These are phyloP conservation scores for Fonsecaea nubica DNA, from an alignment of 2,329 filamentous ascomycete genomes.

Conservation along the genomic window DNA sequence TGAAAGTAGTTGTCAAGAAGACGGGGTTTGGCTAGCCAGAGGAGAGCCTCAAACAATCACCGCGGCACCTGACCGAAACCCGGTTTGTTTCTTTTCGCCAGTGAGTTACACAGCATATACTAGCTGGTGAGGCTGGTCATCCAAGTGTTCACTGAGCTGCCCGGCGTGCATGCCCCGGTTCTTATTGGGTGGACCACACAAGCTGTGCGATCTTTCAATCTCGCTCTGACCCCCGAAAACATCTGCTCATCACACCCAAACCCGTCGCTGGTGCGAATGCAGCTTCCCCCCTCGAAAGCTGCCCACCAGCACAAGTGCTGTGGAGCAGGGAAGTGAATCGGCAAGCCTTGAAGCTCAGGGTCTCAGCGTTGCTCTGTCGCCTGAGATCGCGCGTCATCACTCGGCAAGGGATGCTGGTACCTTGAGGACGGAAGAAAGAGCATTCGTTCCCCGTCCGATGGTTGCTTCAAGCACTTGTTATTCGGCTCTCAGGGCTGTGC, in stretches of 20 bases:
- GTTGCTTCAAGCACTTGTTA: neutral
- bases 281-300: neutral
- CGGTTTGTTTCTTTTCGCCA: neutral
- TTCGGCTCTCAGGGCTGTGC: neutral
- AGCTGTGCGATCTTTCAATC: slow-evolving; percentile 8
- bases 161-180: neutral
- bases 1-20: slow-evolving; percentile 2
- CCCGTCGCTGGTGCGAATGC: neutral
- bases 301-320: neutral
- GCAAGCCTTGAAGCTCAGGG: neutral
- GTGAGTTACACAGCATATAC: slow-evolving; percentile 16
- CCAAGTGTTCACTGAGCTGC: neutral
- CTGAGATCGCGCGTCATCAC: slow-evolving; percentile 18
- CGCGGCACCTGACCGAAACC: slow-evolving; percentile 6
- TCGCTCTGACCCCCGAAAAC: neutral
- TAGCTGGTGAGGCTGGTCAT: neutral
- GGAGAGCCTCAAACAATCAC: slow-evolving; percentile 6
- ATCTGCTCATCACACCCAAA: neutral
- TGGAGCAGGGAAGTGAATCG: neutral
- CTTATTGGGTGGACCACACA: neutral
- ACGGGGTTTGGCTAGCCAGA: slow-evolving; percentile 6
- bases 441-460: slow-evolving; percentile 15
- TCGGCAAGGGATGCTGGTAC: slow-evolving; percentile 5
- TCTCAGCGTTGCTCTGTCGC: neutral
- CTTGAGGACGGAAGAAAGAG: neutral